phyloP scores from a whole-genome alignment of 345 rosid genomes.

The Populus euphratica region DNA sequence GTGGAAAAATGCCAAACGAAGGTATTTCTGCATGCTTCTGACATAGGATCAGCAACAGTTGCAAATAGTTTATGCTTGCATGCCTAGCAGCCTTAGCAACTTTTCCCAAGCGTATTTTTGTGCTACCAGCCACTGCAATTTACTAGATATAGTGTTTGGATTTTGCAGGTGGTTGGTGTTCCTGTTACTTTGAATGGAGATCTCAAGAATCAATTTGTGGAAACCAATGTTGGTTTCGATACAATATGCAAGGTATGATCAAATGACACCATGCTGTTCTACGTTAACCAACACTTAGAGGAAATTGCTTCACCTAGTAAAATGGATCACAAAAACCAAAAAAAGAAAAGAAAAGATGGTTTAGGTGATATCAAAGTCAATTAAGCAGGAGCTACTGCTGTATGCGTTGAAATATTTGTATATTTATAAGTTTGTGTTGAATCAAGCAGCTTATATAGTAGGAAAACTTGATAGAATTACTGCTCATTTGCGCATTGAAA shows the following conservation, averaged over 20 bases:
- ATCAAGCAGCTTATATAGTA: not conserved
- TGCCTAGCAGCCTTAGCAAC: not conserved
- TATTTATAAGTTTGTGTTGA: not conserved
- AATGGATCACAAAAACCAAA: not conserved
- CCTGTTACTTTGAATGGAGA: conserved; percentile 97
- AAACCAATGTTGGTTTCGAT: conserved; percentile 95
- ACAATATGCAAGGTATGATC: conserved; percentile 81
- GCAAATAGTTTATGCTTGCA: not conserved
- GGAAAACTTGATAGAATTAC: not conserved
- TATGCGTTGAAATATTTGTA: not conserved
- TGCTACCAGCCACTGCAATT: not conserved
- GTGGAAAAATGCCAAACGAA: conserved; percentile 82
- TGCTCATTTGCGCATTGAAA: not conserved
- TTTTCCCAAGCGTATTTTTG: not conserved
- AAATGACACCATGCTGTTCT: not conserved
- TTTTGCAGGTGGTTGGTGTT: conserved; percentile 84
- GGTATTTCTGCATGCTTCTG: conserved; percentile 34
- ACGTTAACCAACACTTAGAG: not conserved
- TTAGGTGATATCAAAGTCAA: not conserved
- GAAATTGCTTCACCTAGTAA: not conserved
- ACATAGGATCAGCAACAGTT: not conserved
- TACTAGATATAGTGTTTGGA: conserved; percentile 1
- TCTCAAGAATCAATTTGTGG: conserved; percentile 94
- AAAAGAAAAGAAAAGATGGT: not conserved
- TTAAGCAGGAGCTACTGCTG: not conserved